Base-by-base conservation (phyloP, 2,329 filamentous ascomycete genomes). In the Hymenoscyphus repandus region DNA sequence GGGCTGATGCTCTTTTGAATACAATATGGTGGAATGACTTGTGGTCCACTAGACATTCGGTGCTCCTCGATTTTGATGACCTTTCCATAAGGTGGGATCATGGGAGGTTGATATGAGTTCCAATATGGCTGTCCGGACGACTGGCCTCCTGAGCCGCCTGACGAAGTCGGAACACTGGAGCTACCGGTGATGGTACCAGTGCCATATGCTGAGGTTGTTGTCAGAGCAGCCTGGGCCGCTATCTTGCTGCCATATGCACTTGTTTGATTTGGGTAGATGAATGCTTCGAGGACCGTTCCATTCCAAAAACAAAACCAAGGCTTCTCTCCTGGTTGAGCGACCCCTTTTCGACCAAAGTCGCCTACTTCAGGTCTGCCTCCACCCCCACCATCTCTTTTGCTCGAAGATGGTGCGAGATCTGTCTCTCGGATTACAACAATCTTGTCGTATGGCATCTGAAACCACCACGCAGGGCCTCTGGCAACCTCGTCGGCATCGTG, bases 261-360 rank as follows among this genome's bases (percentile, higher is more conserved):
- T 5, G 58, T 63, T 15, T 62, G 55, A 48, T 79, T 74, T 47
- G 80, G 71, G 60, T 85, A 88, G 42, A 88, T 75, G 66, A 85
- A 86, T 34, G 79, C 78, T 64, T 87, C 83, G 45, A 86, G 72
- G 47, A 81, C 73, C 0, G 83, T 87, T 12, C 73, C 70, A 62
- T 87, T 87, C 82, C 82, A 88, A 64, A 78, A 79, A 65, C 83
- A 88, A 60, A 81, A 84, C 83, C 83, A 88, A 2, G 83, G 82
- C 52, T 74, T 74, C 33, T 85, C 79, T 7, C 79, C 79, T n/a
- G 74, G 72, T 50, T 70, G 64, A 10, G 70, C 64, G 49, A 74
- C 70, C 45, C 71, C 64, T 55, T 58, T 56, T 50, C 59, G 41
- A 5, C 48, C 11, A 2, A 51, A 50, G 5, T 38, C 34, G 12